Base-by-base conservation (phyloP, 257 asterid species). In the Penstemon davidsonii region DNA sequence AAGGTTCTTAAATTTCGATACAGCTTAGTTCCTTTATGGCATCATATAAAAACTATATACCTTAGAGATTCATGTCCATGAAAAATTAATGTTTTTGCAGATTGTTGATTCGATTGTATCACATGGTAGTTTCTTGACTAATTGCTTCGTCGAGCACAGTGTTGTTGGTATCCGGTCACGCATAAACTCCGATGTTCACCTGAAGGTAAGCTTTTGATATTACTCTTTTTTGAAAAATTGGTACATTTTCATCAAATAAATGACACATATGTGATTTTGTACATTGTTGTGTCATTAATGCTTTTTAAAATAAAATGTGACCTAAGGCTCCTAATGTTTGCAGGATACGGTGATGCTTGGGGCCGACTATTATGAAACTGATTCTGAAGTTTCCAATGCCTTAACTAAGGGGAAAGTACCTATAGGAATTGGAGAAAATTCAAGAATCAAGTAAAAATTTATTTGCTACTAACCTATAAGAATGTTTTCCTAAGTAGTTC, bases 261-360 rank as follows among this genome's bases (percentile, higher is more conserved):
- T 49, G 3, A 4, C 54, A 36, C 33, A 25, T 25, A 25, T 25
- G 33, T 25, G 33, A 25, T 25, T 25, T 25, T 25, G 33, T 25
- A 2, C 33, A 3, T 33, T 60, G 42, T 10, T 5, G 6, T 36
- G 9, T 38, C 53, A 50, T 8, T 4, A 45, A 46, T 58, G 49
- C 54, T 75, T 73, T 50, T 12, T 40, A 45, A 60, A 53, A 68
- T 62, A 36, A 73, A 63, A 33, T 11, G 69, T 59, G 62, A 46
- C 43, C 10, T 8, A 52, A 37, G 54, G 58, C 39, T 64, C 38
- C 56, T 54, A 39, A 57, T 49, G 4, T 55, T 57, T 77, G 78
- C 80, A 90, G 98, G 98, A 92, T 76, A 87, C 95, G 3, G 97
- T 90, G 76, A 90, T 92, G 98, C 90, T 92, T 47, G 97, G 97